Conservation (phyloP, 2,329 filamentous ascomycete species). For the Xylariaceae sp. region DNA sequence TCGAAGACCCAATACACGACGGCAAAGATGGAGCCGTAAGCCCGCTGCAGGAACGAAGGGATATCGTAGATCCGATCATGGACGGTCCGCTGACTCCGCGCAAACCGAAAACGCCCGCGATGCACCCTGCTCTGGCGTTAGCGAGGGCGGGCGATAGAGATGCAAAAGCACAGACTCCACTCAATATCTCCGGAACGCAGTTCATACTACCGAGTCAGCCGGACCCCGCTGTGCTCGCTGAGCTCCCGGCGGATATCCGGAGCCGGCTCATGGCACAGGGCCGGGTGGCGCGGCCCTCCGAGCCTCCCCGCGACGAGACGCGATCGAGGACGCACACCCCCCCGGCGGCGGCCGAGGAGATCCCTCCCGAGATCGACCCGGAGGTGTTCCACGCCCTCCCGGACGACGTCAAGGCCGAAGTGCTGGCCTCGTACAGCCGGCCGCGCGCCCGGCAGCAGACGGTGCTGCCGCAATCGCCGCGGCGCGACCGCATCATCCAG, state of each 20-base stretch:
- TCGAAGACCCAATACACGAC: conserved; percentile 41
- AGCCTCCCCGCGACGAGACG: conserved; percentile 20
- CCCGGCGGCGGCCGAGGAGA: conserved; percentile 21
- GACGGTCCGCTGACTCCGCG: conserved; percentile 47
- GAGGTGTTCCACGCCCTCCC: conserved; percentile 79
- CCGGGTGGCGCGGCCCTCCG: conserved; percentile 15
- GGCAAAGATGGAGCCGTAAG: conserved; percentile 28
- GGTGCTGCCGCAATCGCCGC: conserved; percentile 42
- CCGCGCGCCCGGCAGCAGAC: conserved; percentile 26
- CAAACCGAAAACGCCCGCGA: conserved; percentile 35
- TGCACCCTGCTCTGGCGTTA: conserved; percentile 47
- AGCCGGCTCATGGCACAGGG: conserved; percentile 61
- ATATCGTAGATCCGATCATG: conserved; percentile 43
- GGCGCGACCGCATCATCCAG: conserved; percentile 46
- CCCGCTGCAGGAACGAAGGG: conserved; percentile 19
- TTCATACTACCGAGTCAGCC: conserved; percentile 82
- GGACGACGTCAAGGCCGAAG: conserved; percentile 75
- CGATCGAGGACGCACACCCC: conserved; percentile 34
- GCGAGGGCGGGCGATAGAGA: conserved; percentile 43
- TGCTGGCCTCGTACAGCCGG: conserved; percentile 62
- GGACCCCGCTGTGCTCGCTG: conserved; percentile 73
- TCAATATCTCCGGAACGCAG: conserved; percentile 81
- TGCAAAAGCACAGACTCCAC: conserved; percentile 52
- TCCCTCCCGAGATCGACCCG: conserved; percentile 74
- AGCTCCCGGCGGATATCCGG: conserved; percentile 77